Conservation (phyloP, 1,284 basidiomycete species). For the Cryptococcus deneoformans region DNA sequence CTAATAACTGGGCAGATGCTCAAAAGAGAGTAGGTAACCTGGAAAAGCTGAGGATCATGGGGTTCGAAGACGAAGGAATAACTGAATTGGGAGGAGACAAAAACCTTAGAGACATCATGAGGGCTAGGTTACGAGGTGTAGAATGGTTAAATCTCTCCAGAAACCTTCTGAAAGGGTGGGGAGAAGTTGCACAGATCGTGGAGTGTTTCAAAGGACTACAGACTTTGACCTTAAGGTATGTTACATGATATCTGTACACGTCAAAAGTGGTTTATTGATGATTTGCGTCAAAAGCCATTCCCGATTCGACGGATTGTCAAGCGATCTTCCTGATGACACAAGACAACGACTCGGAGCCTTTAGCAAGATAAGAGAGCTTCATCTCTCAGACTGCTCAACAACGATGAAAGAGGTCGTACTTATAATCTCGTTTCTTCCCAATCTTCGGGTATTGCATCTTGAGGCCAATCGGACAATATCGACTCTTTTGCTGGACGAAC, state of each 20-base stretch:
- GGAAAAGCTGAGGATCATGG: constrained; percentile 67
- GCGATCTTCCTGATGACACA: background rate
- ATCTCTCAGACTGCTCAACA: constrained; percentile 69
- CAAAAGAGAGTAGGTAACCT: constrained; percentile 65
- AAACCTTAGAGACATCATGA: constrained; percentile 26
- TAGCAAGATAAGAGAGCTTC: constrained; percentile 62
- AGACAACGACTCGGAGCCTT: constrained; percentile 32
- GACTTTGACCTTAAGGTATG: constrained; percentile 72
- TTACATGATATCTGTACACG: background rate
- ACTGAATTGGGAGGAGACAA: constrained; percentile 55
- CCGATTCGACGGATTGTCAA: constrained; percentile 56
- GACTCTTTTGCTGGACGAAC: background rate
- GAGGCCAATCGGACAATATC: constrained; percentile 61
- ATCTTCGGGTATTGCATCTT: constrained; percentile 64
- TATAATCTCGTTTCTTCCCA: constrained; percentile 59
- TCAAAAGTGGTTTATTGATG: too few species aligned
- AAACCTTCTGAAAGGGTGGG: constrained; percentile 73
- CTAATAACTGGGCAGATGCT: constrained; percentile 66
- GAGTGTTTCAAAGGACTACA: constrained; percentile 62
- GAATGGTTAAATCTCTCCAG: constrained; percentile 76
- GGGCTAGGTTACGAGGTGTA: constrained; percentile 51
- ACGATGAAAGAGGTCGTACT: constrained; percentile 58
- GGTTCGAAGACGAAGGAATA: constrained; percentile 68
- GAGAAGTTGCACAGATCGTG: constrained; percentile 63
- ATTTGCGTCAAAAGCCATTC: constrained; percentile 51